These are phyloP conservation scores for Aspergillus ochraceus DNA, from an alignment of 2,329 filamentous ascomycete genomes.

Conservation along the genomic window DNA sequence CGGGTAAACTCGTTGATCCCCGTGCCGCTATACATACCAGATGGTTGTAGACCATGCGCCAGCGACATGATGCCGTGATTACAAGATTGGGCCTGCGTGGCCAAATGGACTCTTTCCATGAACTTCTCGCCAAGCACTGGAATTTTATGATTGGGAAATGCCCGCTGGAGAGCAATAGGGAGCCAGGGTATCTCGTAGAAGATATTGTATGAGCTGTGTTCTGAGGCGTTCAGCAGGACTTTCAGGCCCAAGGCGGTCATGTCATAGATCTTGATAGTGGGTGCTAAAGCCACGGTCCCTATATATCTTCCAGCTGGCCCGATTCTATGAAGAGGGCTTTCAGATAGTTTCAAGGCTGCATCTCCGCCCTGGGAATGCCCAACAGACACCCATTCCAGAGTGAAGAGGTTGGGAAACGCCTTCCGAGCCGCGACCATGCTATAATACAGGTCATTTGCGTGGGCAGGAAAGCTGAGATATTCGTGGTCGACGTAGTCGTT, in stretches of 20 bases:
- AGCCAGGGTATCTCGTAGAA: background rate
- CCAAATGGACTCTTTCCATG: background rate
- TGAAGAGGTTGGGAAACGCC: slow-evolving; percentile 1
- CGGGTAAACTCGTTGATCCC: background rate
- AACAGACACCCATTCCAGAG: slow-evolving; percentile 3
- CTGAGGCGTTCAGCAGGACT: background rate
- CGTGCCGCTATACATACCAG: background rate
- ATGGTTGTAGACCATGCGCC: background rate
- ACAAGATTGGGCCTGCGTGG: background rate
- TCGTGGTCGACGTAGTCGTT: slow-evolving; percentile 10
- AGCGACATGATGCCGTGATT: slow-evolving; percentile 3
- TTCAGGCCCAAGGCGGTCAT: background rate
- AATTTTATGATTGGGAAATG: background rate
- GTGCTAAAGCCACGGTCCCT: background rate
- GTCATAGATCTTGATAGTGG: background rate
- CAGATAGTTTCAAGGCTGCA: slow-evolving; percentile 11
- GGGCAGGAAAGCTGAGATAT: background rate
- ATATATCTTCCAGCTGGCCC: background rate
- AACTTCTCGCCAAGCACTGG: background rate
- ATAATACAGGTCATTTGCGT: slow-evolving; percentile 6
- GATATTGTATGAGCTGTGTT: background rate
- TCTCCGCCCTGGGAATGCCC: slow-evolving; percentile 15
- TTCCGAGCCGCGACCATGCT: slow-evolving; percentile 4
- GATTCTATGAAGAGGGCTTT: background rate
- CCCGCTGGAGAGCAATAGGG: background rate